Base-by-base conservation (phyloP, 495 filamentous ascomycete genomes). In the Alectoria sarmentosa region DNA sequence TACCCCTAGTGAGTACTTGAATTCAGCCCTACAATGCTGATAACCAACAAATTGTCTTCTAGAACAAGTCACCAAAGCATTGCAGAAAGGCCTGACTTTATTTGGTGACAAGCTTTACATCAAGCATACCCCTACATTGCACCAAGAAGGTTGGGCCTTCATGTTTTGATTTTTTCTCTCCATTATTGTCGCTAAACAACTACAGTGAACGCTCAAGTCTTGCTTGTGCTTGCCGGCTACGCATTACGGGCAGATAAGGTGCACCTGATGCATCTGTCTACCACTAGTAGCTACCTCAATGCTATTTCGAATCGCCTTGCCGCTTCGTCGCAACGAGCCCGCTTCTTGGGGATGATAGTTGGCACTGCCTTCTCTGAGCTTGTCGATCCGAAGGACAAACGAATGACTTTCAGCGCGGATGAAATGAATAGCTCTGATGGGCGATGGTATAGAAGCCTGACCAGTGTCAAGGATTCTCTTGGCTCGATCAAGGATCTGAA, bases 31-130 rank as follows among this genome's bases (percentile, higher is more conserved):
- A 44, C n/a, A 34, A 23, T 30, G 13, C 28, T 49, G 17, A 52
- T 38, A 37, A 1, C 26, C 19, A 26, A 28, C 13, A 39, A 60
- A 28, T 21, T 13, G 39, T 34, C 52, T 34, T 55, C 28, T 19
- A 71, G 76, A 60, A 55, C 34, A 42, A 15, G 26, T 58, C n/a
- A 60, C 83, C 79, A 82, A 6, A 73, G 78, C 6, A 70, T 95
- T 15, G 70, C 95, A 23, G 83, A 89, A 65, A 88, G 85, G 70
- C 79, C 76, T 96, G 34, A 76, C 76, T 57, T 82, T 89, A 42
- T 96, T 96, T 71, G 89, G 88, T 15, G 92, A 98, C 68, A 85
- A 89, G 60, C 78, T 97, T 42, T 92, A 88, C 70, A 91, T 97
- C 69, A 89, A 86, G 64, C 91, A 96, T 72, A 84, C 87, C 8